Conservation (phyloP, 192 early-diverging fungal genomes). For the Funneliformis mosseae region DNA sequence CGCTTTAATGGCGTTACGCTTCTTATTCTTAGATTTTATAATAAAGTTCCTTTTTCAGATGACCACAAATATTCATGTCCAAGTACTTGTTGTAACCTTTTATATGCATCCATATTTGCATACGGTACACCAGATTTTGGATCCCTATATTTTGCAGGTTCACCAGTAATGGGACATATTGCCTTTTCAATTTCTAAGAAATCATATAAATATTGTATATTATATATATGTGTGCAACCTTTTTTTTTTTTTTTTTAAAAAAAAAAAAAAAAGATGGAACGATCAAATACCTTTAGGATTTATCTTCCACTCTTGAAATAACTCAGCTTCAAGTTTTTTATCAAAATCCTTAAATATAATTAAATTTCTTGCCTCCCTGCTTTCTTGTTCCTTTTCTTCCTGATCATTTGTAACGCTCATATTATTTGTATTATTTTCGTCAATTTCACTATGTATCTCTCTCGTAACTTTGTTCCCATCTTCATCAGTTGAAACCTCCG, state of each 20-base stretch:
- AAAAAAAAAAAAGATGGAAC: neutral
- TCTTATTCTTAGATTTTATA: neutral
- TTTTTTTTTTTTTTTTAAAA: no score
- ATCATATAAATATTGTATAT: neutral
- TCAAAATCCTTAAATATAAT: conserved; percentile 13
- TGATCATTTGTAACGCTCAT: neutral
- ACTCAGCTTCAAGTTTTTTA: neutral
- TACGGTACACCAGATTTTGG: conserved; percentile 62
- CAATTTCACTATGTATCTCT: conserved; percentile 28
- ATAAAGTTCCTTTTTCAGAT: neutral
- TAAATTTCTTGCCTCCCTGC: neutral
- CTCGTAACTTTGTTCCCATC: conserved; percentile 1
- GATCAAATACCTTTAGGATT: conserved; percentile 6
- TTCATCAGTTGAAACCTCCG: conserved; percentile 32
- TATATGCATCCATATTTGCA: conserved; percentile 61
- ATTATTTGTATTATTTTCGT: conserved; percentile 1
- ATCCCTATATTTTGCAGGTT: conserved; percentile 61
- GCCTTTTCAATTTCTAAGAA: conserved; percentile 42
- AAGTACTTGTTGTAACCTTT: conserved; percentile 48
- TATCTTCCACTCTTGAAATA: conserved; percentile 17
- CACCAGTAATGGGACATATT: conserved; percentile 63
- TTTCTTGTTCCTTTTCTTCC: neutral
- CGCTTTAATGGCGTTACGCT: neutral
- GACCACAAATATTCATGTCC: conserved; percentile 61
- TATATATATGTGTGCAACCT: neutral